Evolutionary conservation across 306 rosid species (phyloP).

Genomic region (Rosa lucieae): DNA sequence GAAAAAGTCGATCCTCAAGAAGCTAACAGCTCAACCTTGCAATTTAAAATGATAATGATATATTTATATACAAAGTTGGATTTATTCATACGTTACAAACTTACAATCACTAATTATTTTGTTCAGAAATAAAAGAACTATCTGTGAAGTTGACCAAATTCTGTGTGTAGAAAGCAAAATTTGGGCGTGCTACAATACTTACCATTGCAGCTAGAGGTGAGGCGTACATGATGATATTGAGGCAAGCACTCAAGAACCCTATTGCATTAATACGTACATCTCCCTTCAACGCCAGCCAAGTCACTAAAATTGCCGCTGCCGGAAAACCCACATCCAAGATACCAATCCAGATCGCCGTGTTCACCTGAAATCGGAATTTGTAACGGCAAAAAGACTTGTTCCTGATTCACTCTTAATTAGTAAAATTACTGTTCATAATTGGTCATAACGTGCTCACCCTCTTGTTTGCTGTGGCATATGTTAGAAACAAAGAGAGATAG

Average conservation of each 20-base stretch:
- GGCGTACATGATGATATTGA: constrained; percentile 58
- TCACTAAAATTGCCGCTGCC: constrained; percentile 22
- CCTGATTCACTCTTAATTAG: neutral
- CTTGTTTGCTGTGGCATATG: constrained; percentile 41
- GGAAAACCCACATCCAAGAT: constrained; percentile 43
- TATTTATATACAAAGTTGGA: neutral
- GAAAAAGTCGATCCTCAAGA: neutral
- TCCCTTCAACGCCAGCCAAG: constrained; percentile 46
- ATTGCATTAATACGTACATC: constrained; percentile 40
- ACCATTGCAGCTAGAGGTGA: constrained; percentile 62
- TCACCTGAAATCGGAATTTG: constrained; percentile 29
- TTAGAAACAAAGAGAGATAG: constrained; percentile 51
- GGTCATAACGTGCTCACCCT: constrained; percentile 25
- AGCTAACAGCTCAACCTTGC: neutral
- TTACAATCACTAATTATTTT: neutral
- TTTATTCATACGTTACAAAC: neutral
- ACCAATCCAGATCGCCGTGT: constrained; percentile 36
- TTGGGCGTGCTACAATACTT: neutral
- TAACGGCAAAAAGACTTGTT: neutral
- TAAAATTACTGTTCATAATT: neutral
- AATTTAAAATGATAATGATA: neutral
- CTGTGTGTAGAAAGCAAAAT: neutral
- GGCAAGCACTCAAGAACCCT: constrained; percentile 51
- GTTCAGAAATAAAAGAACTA: neutral
- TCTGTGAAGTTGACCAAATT: neutral